A percentile compares a stretch with the other conserved stretches of the same genome.
Conservation (phyloP, 2,329 filamentous ascomycete species). For the Cryphonectria naterciae region DNA sequence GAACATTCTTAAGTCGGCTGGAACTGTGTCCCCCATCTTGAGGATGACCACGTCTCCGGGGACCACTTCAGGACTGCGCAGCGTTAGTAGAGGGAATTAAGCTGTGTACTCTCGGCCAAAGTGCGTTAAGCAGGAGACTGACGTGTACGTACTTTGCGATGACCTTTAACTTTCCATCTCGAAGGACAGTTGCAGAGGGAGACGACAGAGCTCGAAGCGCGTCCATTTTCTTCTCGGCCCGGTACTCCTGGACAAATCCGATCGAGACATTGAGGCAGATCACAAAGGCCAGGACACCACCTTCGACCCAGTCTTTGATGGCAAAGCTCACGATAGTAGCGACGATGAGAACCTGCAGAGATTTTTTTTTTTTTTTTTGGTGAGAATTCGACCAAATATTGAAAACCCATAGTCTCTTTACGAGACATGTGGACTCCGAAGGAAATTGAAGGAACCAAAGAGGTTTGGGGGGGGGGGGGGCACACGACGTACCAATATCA, state of each 20-base stretch:
- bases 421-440: neutral
- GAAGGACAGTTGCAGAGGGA: conserved; percentile 65
- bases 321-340: conserved; percentile 75
- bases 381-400: conserved; percentile 38
- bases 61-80: conserved; percentile 62
- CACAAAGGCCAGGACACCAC: conserved; percentile 40
- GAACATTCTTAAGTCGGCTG: conserved; percentile 71
- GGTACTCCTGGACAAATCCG: conserved; percentile 67
- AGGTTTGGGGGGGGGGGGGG: neutral
- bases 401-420: conserved; percentile 37
- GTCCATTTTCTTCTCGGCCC: conserved; percentile 70
- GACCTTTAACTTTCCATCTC: conserved; percentile 61
- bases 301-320: conserved; percentile 53
- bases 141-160: conserved; percentile 56
- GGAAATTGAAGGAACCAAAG: neutral
- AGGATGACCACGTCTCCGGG: conserved; percentile 72
- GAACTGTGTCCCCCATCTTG: conserved; percentile 75
- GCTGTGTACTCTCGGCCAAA: neutral
- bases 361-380: conserved; percentile 38
- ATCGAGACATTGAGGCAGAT: conserved; percentile 68
- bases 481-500: conserved; percentile 66
- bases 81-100: conserved; percentile 17
- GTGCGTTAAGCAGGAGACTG: neutral
- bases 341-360: conserved; percentile 72
- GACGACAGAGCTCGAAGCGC: conserved; percentile 64